Conservation (phyloP, 495 filamentous ascomycete species). For the Talaromyces thailandensis region DNA sequence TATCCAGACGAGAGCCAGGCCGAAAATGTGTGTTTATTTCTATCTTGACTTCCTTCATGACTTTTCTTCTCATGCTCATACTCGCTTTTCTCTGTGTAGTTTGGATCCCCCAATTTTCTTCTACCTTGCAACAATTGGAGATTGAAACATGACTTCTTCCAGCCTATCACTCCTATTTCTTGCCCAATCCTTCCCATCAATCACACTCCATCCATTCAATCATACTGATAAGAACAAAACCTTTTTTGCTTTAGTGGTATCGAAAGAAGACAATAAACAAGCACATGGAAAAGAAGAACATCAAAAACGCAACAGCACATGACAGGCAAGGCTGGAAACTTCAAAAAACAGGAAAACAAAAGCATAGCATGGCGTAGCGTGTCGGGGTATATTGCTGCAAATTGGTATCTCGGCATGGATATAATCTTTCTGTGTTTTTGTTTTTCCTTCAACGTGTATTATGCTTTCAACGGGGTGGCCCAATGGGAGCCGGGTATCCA, state of each 20-base stretch:
- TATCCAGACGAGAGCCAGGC: neutral
- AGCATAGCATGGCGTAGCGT: conserved; percentile 24
- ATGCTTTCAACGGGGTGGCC: conserved; percentile 67
- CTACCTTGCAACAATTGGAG: neutral
- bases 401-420: conserved; percentile 38
- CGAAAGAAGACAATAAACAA: conserved; percentile 24
- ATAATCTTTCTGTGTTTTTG: conserved; percentile 1
- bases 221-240: neutral
- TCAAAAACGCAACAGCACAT: conserved; percentile 13
- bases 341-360: conserved; percentile 14
- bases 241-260: conserved; percentile 27
- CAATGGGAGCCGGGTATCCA: conserved; percentile 86
- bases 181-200: neutral
- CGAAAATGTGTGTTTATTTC: neutral
- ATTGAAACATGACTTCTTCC: neutral
- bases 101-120: neutral
- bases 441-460: conserved; percentile 3
- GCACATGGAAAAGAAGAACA: conserved; percentile 11
- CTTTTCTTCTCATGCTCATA: neutral
- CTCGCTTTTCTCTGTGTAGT: neutral
- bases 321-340: neutral
- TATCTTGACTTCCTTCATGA: neutral
- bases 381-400: conserved; percentile 53
- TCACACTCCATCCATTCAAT: neutral
- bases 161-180: neutral